Evolutionary conservation across 805 yeast genomes (phyloP).

Genomic region (Suhomyces prunicola): DNA sequence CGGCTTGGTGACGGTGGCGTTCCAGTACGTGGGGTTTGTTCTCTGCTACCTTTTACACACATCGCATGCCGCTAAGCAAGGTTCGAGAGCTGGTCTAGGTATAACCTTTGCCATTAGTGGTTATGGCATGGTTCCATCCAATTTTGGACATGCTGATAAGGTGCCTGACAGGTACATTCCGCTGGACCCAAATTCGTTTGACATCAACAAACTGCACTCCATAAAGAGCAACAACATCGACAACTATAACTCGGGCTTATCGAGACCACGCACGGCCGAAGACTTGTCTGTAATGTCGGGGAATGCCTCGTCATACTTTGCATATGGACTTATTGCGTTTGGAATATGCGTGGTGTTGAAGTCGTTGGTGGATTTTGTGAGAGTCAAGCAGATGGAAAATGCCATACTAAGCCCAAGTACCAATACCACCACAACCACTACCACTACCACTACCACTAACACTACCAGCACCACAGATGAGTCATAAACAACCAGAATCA

Average conservation of each 20-base stretch:
- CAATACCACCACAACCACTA: constrained; percentile 3
- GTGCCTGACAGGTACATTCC: constrained; percentile 34
- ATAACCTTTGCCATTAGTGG: constrained; percentile 73
- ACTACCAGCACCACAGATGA: neutral
- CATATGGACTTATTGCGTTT: constrained; percentile 59
- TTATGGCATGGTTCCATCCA: constrained; percentile 35
- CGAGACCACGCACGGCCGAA: constrained; percentile 27
- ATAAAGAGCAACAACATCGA: constrained; percentile 27
- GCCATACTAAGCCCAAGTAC: constrained; percentile 47
- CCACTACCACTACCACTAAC: constrained; percentile 1
- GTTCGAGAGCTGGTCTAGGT: constrained; percentile 90
- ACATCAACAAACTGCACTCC: constrained; percentile 26
- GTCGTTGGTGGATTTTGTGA: constrained; percentile 66
- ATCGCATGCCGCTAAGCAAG: constrained; percentile 95
- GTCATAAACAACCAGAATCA: too few species aligned
- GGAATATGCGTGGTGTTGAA: constrained; percentile 67
- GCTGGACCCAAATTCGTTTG: constrained; percentile 31
- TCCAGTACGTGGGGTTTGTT: constrained; percentile 90
- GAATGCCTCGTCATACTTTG: constrained; percentile 52
- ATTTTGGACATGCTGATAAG: constrained; percentile 35
- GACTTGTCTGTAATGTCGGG: constrained; percentile 55
- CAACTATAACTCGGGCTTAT: constrained; percentile 26
- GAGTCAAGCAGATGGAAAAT: constrained; percentile 75
- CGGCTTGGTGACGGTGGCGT: constrained; percentile 79
- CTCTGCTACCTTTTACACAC: constrained; percentile 89